Evolutionary conservation across 108 stramenopile species (phyloP).

Genomic region (Cylindrotheca fusiformis): DNA sequence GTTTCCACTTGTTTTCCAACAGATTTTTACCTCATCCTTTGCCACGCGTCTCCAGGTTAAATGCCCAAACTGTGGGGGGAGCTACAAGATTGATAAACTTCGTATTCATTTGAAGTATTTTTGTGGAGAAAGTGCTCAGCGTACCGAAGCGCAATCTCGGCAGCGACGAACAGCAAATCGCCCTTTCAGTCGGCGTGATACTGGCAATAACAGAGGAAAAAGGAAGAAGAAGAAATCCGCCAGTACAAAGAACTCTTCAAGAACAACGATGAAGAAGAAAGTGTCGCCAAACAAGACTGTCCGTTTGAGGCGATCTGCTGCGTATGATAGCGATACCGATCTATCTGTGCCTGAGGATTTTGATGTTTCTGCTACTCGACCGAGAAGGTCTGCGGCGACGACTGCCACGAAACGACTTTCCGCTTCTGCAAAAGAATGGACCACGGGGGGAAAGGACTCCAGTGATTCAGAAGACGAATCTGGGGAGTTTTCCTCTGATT

Average conservation of each 20-base stretch:
- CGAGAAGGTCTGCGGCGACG: slow-evolving; percentile 47
- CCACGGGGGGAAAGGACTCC: slow-evolving; percentile 8
- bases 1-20: too few relatives aligned
- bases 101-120: slow-evolving; percentile 93
- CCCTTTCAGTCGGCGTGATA: neutral
- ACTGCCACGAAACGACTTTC: slow-evolving; percentile 36
- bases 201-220: slow-evolving; percentile 15
- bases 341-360: slow-evolving; percentile 30
- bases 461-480: slow-evolving; percentile 16
- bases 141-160: slow-evolving; percentile 90
- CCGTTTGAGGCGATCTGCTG: slow-evolving; percentile 12
- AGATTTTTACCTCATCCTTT: neutral
- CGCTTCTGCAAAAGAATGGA: slow-evolving; percentile 28
- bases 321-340: slow-evolving; percentile 61
- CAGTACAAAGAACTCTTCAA: neutral
- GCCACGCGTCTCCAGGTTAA: slow-evolving; percentile 26
- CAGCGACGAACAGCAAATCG: slow-evolving; percentile 76
- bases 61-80: slow-evolving; percentile 92
- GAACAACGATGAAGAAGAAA: slow-evolving; percentile 4
- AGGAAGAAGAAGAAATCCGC: slow-evolving; percentile 27
- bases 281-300: slow-evolving; percentile 35
- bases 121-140: slow-evolving; percentile 90
- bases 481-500: slow-evolving; percentile 2
- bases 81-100: slow-evolving; percentile 86
- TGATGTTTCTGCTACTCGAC: slow-evolving; percentile 11